These are phyloP conservation scores for Blastobotrys ciferrii DNA, from an alignment of 1,139 yeast species.

Conservation along the genomic window DNA sequence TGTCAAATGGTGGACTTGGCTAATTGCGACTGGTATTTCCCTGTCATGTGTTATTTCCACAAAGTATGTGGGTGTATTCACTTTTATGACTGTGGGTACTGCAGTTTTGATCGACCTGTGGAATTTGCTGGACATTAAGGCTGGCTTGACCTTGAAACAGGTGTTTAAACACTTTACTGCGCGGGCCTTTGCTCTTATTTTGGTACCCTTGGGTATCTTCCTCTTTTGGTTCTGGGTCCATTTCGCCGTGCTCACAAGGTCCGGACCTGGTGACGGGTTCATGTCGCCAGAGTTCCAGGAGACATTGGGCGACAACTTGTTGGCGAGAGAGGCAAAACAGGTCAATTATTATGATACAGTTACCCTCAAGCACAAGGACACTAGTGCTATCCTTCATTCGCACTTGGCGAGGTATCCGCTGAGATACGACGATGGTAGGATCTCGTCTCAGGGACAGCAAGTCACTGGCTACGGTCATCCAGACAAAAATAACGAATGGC, in stretches of 20 bases:
- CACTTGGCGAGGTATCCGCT: slow-evolving; percentile 74
- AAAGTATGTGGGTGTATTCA: slow-evolving; percentile 92
- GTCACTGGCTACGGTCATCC: slow-evolving; percentile 65
- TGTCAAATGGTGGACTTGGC: slow-evolving; percentile 83
- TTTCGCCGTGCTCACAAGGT: slow-evolving; percentile 70
- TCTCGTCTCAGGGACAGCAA: slow-evolving; percentile 93
- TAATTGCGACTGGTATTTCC: slow-evolving; percentile 74
- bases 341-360: slow-evolving; percentile 74
- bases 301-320: slow-evolving; percentile 70
- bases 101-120: slow-evolving; percentile 87
- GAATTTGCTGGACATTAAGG: slow-evolving; percentile 70
- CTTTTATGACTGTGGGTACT: slow-evolving; percentile 79
- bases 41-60: slow-evolving; percentile 88
- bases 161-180: slow-evolving; percentile 72
- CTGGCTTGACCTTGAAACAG: slow-evolving; percentile 61
- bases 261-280: slow-evolving; percentile 95
- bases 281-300: slow-evolving; percentile 95
- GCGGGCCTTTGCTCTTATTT: slow-evolving; percentile 67
- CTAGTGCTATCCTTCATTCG: slow-evolving; percentile 77
- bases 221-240: slow-evolving; percentile 94
- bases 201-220: slow-evolving; percentile 79
- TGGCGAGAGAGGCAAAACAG: slow-evolving; percentile 67
- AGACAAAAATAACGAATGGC: slow-evolving; percentile 82
- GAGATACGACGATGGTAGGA: slow-evolving; percentile 93
- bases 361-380: slow-evolving; percentile 74